Evolutionary conservation across 2,329 filamentous ascomycete genomes (phyloP).

Genomic region (Fusarium sp.): DNA sequence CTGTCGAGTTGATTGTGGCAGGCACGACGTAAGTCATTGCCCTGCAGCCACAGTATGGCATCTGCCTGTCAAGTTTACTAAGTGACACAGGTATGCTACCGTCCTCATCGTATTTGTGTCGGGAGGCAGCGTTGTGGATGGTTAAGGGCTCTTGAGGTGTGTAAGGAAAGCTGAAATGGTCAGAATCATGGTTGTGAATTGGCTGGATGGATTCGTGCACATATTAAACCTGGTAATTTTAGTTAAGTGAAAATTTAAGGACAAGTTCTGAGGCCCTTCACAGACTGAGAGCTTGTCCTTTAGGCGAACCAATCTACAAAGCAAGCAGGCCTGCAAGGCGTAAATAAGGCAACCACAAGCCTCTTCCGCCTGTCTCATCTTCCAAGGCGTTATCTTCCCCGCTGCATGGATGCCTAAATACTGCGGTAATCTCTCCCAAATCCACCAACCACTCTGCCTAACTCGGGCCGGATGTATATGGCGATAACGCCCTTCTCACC

Average conservation of each 20-base stretch:
- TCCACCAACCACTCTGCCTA: background rate
- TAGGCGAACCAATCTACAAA: background rate
- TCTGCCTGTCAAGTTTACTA: no score
- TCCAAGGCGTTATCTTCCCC: background rate
- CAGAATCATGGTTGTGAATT: background rate
- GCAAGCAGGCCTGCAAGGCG: background rate
- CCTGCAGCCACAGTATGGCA: no score
- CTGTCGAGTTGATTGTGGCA: background rate
- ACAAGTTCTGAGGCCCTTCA: background rate
- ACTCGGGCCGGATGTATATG: no score
- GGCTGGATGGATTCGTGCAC: background rate
- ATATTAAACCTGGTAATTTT: background rate
- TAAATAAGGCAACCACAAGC: background rate
- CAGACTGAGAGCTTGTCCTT: background rate
- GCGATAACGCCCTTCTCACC: no score
- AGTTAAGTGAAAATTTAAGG: background rate
- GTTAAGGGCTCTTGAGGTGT: background rate
- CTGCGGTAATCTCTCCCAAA: background rate
- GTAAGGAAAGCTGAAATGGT: background rate
- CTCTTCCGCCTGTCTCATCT: background rate
- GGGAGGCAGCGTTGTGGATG: background rate
- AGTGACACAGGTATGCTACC: background rate
- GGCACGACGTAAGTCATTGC: background rate
- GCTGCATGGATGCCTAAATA: background rate
- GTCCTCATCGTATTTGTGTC: background rate